A percentile compares a stretch with the other conserved stretches of the same genome.
Conservation (phyloP, 306 rosid genomes). For the Trifolium subterraneum region DNA sequence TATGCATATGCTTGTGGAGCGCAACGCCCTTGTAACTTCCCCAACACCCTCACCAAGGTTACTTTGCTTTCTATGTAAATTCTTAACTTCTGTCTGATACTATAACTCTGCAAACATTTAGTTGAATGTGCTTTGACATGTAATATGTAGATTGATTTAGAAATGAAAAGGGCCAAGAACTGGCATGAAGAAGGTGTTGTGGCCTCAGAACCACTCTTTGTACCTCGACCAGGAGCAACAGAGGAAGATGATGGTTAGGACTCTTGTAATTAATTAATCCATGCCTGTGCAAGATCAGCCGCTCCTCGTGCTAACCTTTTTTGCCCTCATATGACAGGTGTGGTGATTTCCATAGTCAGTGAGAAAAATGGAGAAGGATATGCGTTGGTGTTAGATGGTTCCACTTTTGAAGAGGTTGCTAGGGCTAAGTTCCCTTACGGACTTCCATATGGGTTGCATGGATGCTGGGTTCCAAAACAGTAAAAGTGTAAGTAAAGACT, state of each 20-base stretch:
- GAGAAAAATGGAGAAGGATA: slow-evolving; percentile 78
- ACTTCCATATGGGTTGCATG: slow-evolving; percentile 94
- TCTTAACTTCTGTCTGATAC: slow-evolving; percentile 1
- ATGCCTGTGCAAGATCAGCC: not conserved
- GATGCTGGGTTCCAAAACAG: slow-evolving; percentile 87
- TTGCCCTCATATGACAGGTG: slow-evolving; percentile 56
- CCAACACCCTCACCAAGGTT: slow-evolving; percentile 94
- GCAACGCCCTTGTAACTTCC: slow-evolving; percentile 92
- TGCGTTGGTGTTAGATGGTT: slow-evolving; percentile 82
- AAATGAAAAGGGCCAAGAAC: slow-evolving; percentile 66
- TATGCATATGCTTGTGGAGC: slow-evolving; percentile 98
- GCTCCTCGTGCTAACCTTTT: slow-evolving; percentile 18
- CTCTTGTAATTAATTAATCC: not conserved
- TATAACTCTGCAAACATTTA: slow-evolving; percentile 2
- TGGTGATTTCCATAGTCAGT: slow-evolving; percentile 85
- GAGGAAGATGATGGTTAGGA: slow-evolving; percentile 88
- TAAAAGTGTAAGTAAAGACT: slow-evolving; percentile 10
- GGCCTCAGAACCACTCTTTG: slow-evolving; percentile 92
- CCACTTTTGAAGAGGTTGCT: slow-evolving; percentile 84
- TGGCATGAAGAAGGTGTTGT: slow-evolving; percentile 85
- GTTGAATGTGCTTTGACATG: slow-evolving; percentile 17
- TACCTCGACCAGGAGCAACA: slow-evolving; percentile 88
- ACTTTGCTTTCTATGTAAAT: not conserved
- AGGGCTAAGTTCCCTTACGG: slow-evolving; percentile 93
- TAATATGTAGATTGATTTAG: slow-evolving; percentile 70